Conservation (phyloP, 768 basidiomycete species). For the Lentinula sp. region DNA sequence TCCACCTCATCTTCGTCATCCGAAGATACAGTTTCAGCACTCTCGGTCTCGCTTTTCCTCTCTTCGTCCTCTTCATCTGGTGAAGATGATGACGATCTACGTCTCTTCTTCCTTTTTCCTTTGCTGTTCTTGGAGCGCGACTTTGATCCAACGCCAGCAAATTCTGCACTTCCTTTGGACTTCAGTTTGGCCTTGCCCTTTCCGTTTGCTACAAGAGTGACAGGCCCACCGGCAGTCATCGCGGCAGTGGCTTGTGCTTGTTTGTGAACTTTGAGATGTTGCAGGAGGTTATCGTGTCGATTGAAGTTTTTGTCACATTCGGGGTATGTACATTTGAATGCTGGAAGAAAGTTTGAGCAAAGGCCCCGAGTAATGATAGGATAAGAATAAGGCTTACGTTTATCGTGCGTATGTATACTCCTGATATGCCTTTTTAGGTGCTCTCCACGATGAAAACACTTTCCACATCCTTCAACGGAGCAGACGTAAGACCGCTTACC, state of each 20-base stretch:
- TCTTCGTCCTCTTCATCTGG: not conserved
- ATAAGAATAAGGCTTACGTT: slow-evolving; percentile 46
- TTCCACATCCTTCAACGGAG: slow-evolving; percentile 65
- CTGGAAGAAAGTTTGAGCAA: slow-evolving; percentile 26
- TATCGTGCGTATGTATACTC: slow-evolving; percentile 79
- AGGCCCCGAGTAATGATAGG: not conserved
- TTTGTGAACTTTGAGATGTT: slow-evolving; percentile 73
- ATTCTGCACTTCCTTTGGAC: not conserved
- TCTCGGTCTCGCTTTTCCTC: not conserved
- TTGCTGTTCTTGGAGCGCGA: not conserved
- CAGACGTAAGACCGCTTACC: slow-evolving; percentile 55
- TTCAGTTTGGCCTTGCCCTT: not conserved
- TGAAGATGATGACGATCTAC: not conserved
- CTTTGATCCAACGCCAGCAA: not conserved
- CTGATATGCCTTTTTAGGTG: slow-evolving; percentile 80
- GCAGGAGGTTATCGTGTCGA: slow-evolving; percentile 74
- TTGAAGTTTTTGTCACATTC: slow-evolving; percentile 71
- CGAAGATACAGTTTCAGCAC: not conserved
- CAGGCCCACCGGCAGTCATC: slow-evolving; percentile 1
- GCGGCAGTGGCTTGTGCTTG: slow-evolving; percentile 17
- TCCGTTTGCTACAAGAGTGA: not conserved
- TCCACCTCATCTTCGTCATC: not conserved
- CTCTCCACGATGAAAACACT: slow-evolving; percentile 74
- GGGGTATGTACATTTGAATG: slow-evolving; percentile 65
- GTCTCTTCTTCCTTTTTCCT: not conserved